These are phyloP conservation scores for Calendula officinalis DNA, from an alignment of 129 eudicot species.

Conservation along the genomic window DNA sequence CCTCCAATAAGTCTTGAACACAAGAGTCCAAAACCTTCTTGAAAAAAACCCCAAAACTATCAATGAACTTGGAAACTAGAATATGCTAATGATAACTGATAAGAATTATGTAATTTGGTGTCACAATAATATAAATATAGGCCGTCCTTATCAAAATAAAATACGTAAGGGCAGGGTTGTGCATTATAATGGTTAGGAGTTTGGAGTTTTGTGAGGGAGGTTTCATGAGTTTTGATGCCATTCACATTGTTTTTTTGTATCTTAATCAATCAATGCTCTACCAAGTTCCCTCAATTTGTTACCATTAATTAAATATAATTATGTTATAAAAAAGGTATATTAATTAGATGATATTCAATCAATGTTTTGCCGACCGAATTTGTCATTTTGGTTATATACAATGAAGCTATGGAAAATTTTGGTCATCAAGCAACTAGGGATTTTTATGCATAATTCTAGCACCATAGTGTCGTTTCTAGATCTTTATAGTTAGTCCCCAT, in stretches of 20 bases:
- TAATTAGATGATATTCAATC: conserved; percentile 3
- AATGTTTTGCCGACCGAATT: conserved; percentile 8
- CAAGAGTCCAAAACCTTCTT: too few species aligned
- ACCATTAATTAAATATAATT: neutral
- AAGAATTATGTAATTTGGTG: neutral
- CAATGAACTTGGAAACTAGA: too few species aligned
- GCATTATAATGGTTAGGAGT: conserved; percentile 6
- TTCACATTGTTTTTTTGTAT: neutral
- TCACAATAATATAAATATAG: neutral
- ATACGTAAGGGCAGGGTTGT: conserved; percentile 7
- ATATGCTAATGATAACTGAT: neutral
- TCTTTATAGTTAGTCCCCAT: too few species aligned
- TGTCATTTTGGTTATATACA: neutral
- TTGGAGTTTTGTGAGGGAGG: conserved; percentile 26
- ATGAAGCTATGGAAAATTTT: too few species aligned
- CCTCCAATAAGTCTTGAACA: too few species aligned
- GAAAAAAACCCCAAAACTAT: too few species aligned
- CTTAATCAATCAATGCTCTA: neutral
- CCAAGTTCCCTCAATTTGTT: conserved; percentile 3
- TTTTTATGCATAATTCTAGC: too few species aligned
- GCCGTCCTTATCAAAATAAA: conserved; percentile 4
- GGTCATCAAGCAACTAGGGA: too few species aligned
- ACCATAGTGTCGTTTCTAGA: too few species aligned
- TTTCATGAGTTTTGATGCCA: conserved; percentile 17
- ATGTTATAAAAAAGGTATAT: neutral